Evolutionary conservation across 2,329 filamentous ascomycete species (phyloP), one percentile per base, ranked within the genome.

Genomic region (Periconia sp.): DNA sequence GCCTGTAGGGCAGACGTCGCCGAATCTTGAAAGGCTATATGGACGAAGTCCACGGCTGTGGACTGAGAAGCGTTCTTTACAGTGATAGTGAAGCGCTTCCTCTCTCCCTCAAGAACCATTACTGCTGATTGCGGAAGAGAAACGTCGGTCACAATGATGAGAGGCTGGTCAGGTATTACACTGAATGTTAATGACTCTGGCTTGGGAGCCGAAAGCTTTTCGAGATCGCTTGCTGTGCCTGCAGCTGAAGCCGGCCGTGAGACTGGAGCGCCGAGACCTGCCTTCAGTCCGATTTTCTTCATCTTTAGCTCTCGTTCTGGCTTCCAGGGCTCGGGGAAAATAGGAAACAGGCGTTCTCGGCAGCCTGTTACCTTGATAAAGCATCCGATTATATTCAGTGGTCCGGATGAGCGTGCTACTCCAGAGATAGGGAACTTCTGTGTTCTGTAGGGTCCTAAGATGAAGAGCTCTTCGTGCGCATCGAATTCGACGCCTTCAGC

Each of bases 21-120:
- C 1, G 91, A 95, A 71, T 96, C 91, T 56, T 91, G 86, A 65
- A 95, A 95, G 0, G 89, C 92, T 46, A 96, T 90, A 18, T 94
- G 78, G 24, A 96, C 74, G 41, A 97, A 86, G 62, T 96, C 89
- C 1, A 89, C 89, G 1, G 89, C 78, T 2, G 87, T 91, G 1
- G 78, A 66, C 15, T 47, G 55, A 1, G 90, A 94, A 7, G 83
- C 76, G 54, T 99, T 99, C 54, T 87, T 82, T 11, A 97, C 73
- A 0, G 87, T 92, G 12, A 96, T 79, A 0, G 82, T 86, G 62
- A 97, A 95, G 1, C 77, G 76, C 56, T 85, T 86, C 16, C 81
- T 82, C 69, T 99, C 92, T 30, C 94, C 94, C 72, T 97, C 92
- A 5, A 99, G 77, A 9, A 99, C 80, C 91, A 96, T 96, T 24